Percentiles rank a stretch among this genome's conserved stretches.
Evolutionary conservation across 1,284 basidiomycete species (phyloP).

Genomic region (Microbotryum saponariae): DNA sequence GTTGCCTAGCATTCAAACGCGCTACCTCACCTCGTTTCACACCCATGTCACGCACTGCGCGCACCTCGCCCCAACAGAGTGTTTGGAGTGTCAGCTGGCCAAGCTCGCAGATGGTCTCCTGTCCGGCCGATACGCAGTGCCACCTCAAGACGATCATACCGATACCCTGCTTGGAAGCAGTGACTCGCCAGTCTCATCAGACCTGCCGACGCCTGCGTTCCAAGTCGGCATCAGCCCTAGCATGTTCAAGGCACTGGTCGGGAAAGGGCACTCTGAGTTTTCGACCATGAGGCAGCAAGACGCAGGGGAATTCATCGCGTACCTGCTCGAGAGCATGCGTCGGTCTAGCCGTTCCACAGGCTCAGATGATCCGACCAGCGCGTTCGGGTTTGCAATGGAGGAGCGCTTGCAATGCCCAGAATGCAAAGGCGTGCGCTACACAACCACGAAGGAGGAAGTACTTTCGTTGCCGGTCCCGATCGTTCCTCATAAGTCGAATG

Average conservation of each 20-base stretch:
- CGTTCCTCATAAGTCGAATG: slow-evolving; percentile 51
- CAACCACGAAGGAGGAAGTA: slow-evolving; percentile 67
- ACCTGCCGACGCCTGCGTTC: slow-evolving; percentile 47
- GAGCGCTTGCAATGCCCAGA: slow-evolving; percentile 73
- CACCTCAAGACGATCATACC: slow-evolving; percentile 42
- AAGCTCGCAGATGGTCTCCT: slow-evolving; percentile 89
- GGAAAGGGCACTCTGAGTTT: slow-evolving; percentile 89
- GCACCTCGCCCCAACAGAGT: slow-evolving; percentile 65
- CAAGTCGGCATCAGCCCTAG: slow-evolving; percentile 78
- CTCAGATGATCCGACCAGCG: slow-evolving; percentile 58
- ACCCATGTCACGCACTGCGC: slow-evolving; percentile 61
- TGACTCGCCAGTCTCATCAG: background rate
- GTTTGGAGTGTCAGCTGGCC: slow-evolving; percentile 88
- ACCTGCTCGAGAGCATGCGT: slow-evolving; percentile 65
- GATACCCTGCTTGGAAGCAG: slow-evolving; percentile 30
- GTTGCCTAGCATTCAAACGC: slow-evolving; percentile 63
- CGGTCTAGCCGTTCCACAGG: slow-evolving; percentile 51
- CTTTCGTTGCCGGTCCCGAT: slow-evolving; percentile 58
- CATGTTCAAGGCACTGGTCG: slow-evolving; percentile 82
- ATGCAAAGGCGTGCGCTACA: slow-evolving; percentile 83
- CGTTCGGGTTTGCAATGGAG: slow-evolving; percentile 76
- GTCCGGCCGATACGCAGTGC: slow-evolving; percentile 81
- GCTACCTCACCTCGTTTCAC: slow-evolving; percentile 57
- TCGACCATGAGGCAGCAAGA: slow-evolving; percentile 96
- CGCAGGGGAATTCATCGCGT: slow-evolving; percentile 86